Evolutionary conservation across 495 filamentous ascomycete genomes (phyloP).

Genomic region (Aspergillus asperescens): DNA sequence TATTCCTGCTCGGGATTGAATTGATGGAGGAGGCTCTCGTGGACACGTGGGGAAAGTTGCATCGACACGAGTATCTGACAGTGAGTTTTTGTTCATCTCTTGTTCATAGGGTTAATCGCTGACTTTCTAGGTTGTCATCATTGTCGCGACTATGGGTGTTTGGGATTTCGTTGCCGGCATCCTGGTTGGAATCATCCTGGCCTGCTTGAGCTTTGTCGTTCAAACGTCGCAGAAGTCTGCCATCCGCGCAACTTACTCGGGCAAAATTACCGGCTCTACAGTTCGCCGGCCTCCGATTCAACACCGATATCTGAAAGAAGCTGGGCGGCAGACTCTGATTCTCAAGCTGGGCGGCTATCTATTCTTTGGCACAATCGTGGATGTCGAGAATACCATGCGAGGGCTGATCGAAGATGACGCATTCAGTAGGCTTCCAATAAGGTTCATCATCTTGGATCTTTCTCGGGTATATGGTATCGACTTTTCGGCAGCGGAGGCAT

Average conservation of each 20-base stretch:
- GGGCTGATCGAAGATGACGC: constrained; percentile 74
- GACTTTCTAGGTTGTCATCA: constrained; percentile 66
- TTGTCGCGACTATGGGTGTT: constrained; percentile 90
- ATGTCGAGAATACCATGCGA: constrained; percentile 82
- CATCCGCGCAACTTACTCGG: constrained; percentile 79
- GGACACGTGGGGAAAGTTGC: constrained; percentile 80
- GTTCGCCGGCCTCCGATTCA: constrained; percentile 87
- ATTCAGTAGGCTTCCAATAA: constrained; percentile 70
- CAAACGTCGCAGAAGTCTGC: constrained; percentile 86
- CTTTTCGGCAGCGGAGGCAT: constrained; percentile 91
- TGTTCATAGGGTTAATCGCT: constrained; percentile 7
- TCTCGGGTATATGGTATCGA: constrained; percentile 86
- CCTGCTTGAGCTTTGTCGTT: constrained; percentile 83
- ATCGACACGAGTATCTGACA: constrained; percentile 81
- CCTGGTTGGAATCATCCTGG: constrained; percentile 82
- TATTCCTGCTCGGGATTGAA: constrained; percentile 91
- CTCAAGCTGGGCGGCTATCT: constrained; percentile 88
- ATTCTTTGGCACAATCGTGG: constrained; percentile 95
- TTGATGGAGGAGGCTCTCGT: constrained; percentile 81
- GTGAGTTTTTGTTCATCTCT: constrained; percentile 42
- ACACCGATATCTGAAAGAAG: constrained; percentile 75
- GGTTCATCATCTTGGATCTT: constrained; percentile 86
- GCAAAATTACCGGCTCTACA: constrained; percentile 81
- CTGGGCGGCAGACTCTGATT: constrained; percentile 79
- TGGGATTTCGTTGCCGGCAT: constrained; percentile 96